phyloP scores from a whole-genome alignment of 495 filamentous ascomycete species.

The Xylaria cubensis region DNA sequence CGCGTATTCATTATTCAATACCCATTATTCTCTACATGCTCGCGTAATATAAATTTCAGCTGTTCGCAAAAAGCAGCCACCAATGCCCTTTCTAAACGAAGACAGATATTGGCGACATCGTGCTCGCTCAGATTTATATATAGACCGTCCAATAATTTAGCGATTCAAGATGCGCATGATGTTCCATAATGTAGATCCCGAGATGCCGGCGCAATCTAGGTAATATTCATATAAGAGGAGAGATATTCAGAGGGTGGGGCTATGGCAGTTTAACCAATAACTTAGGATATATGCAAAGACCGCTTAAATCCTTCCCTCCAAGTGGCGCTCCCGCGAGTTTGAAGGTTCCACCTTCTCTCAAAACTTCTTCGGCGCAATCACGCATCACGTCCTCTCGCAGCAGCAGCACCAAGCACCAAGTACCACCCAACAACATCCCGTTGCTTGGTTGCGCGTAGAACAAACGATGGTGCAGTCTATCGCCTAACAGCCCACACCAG shows the following conservation, averaged over 20 bases:
- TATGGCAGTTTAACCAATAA: constrained; percentile 7
- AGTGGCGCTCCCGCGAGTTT: constrained; percentile 5
- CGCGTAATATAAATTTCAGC: background rate
- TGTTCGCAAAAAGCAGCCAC: background rate
- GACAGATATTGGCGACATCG: background rate
- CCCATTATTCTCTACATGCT: constrained; percentile 22
- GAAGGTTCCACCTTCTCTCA: constrained; percentile 19
- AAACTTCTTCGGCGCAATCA: constrained; percentile 30
- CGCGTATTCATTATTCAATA: constrained; percentile 25
- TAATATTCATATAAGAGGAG: background rate
- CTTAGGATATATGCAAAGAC: constrained; percentile 19
- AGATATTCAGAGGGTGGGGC: background rate
- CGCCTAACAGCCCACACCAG: constrained; percentile 9
- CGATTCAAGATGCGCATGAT: background rate
- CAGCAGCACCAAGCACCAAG: constrained; percentile 4
- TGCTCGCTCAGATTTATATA: constrained; percentile 1
- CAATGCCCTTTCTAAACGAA: background rate
- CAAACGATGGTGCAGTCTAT: constrained; percentile 23
- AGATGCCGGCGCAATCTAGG: background rate
- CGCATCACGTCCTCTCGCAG: constrained; percentile 18
- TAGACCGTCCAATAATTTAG: background rate
- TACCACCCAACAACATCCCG: background rate
- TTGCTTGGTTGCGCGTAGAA: constrained; percentile 23
- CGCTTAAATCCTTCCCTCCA: background rate
- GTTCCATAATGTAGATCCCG: constrained; percentile 1